A percentile compares a stretch with the other conserved stretches of the same genome.
Evolutionary conservation across 2,329 filamentous ascomycete species (phyloP).

Genomic region (Colletotrichum costaricense): DNA sequence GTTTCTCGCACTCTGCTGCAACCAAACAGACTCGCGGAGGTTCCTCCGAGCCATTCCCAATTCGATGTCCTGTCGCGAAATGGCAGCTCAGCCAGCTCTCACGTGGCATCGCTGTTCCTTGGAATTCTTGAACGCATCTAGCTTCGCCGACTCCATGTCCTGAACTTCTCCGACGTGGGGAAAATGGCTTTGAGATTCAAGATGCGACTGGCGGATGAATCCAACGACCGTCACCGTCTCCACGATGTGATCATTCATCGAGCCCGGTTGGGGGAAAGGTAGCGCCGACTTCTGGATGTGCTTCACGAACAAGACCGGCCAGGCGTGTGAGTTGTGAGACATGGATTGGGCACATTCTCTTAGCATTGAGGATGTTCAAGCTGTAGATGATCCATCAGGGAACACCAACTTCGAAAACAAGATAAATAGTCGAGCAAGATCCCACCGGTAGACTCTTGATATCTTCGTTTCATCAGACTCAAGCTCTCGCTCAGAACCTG

Average conservation of each 20-base stretch:
- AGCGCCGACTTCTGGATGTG: not conserved
- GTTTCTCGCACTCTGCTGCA: not conserved
- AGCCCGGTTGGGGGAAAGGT: not conserved
- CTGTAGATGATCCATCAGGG: not conserved
- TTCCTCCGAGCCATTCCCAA: conserved; percentile 18
- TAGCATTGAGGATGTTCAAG: not conserved
- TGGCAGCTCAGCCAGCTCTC: conserved; percentile 9
- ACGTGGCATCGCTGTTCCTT: conserved; percentile 12
- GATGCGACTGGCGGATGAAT: conserved; percentile 28
- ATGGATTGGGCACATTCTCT: not conserved
- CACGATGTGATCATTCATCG: not conserved
- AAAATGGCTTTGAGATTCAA: conserved; percentile 11
- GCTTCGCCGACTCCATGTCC: not conserved
- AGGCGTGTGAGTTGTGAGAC: not conserved
- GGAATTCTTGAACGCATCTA: not conserved
- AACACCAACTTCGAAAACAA: not conserved
- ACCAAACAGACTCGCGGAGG: not conserved
- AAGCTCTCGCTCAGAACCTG: conserved; percentile 20
- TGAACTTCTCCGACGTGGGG: not conserved
- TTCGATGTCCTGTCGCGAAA: conserved; percentile 25
- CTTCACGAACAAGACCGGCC: not conserved
- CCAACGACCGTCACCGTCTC: not conserved
- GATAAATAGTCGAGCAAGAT: conserved; percentile 13
- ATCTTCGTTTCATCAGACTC: conserved; percentile 10
- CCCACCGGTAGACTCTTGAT: not conserved